Base-by-base conservation (phyloP, 306 rosid genomes). In the Echinosophora koreensis region DNA sequence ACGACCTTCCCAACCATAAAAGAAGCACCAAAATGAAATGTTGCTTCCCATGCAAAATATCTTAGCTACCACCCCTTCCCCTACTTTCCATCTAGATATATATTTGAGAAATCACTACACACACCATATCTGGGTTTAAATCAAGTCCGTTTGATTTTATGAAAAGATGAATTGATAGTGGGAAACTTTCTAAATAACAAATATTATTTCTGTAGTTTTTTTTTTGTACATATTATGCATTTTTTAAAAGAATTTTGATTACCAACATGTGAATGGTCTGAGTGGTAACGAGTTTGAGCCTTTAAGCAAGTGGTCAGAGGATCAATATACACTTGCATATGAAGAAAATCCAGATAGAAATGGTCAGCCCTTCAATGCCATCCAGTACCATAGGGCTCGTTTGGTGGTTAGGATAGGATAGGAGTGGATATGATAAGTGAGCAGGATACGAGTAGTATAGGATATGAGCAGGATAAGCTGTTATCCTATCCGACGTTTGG, bases 31-130 rank as follows among this genome's bases (percentile, higher is more conserved):
- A 79, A 69, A 64, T 84, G 58, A 63, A 79, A 63, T 70, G 84
- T 84, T 84, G 84, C 87, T 84, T 84, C 87, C 84, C 87, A 75
- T 84, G 87, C 87, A 84, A 84, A 84, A 79, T 84, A 84, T 37
- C 72, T 70, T 70, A 76, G 41, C 74, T 65, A 77, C 81, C 52
- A 69, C 27, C 64, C 73, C 13, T 51, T 69, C 55, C 65, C 78
- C 56, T 17, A 55, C 35, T 81, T 69, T 75, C 55, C 77, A 81
- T 49, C 68, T 61, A 61, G 18, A 69, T 22, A 22, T 22, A 22
- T 22, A 22, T 61, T 69, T 41, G 13, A 14, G 2, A 61, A 66
- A 57, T 74, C 80, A 67, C 76, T 66, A 35, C 46, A 66, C 38
- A 57, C 50, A 38, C 42, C 62, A 54, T 56, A 13, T 61, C 47